Conservation (phyloP, 352 stramenopile species). For the Thalassiosira pacifica region DNA sequence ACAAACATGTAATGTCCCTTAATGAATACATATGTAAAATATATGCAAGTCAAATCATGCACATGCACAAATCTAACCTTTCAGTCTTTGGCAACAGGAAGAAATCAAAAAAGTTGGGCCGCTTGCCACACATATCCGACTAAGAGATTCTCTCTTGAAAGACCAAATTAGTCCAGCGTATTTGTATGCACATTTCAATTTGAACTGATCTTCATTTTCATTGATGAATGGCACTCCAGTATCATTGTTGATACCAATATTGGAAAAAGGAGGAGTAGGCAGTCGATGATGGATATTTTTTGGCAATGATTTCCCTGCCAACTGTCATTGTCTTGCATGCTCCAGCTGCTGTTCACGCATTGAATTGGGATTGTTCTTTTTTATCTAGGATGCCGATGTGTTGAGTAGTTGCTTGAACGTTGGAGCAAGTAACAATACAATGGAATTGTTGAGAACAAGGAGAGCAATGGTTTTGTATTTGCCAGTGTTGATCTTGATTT, state of each 20-base stretch:
- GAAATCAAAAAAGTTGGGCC: slow-evolving; percentile 52
- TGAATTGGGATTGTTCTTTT: no score
- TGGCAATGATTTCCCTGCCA: not conserved
- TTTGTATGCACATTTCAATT: slow-evolving; percentile 14
- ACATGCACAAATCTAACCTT: slow-evolving; percentile 16
- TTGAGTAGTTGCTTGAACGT: slow-evolving; percentile 19
- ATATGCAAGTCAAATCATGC: not conserved
- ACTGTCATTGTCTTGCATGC: no score
- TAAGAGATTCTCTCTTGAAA: not conserved
- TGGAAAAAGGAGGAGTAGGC: not conserved
- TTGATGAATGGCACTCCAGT: slow-evolving; percentile 22
- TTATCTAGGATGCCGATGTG: no score
- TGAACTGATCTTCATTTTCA: slow-evolving; percentile 28
- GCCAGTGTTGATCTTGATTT: slow-evolving; percentile 27
- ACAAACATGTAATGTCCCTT: not conserved
- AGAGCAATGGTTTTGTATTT: slow-evolving; percentile 16
- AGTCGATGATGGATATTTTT: not conserved
- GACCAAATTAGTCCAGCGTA: slow-evolving; percentile 27
- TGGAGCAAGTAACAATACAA: slow-evolving; percentile 1
- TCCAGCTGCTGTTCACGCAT: no score
- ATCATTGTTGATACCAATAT: not conserved
- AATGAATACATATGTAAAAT: not conserved
- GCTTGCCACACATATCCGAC: slow-evolving; percentile 33
- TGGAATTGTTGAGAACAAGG: slow-evolving; percentile 4
- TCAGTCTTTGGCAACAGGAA: slow-evolving; percentile 44